phyloP scores from a whole-genome alignment of 1,284 basidiomycete species.

The Rhodotorula sp. region DNA sequence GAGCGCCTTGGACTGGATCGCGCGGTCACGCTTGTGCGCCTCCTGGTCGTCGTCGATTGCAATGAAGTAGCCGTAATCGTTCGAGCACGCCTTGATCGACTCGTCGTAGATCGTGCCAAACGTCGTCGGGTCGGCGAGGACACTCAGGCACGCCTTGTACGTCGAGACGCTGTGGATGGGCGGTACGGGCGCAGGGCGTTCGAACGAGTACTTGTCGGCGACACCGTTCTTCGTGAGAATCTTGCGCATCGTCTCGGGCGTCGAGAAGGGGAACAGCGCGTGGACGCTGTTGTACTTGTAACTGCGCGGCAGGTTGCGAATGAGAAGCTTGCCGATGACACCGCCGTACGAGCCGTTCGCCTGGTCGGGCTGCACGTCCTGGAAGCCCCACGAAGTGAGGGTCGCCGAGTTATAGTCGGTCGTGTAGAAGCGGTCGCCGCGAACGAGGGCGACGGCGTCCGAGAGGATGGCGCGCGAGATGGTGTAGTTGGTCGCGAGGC shows the following conservation, averaged over 20 bases:
- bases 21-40: conserved; percentile 23
- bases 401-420: conserved; percentile 76
- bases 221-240: conserved; percentile 56
- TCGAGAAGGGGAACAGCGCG: conserved; percentile 83
- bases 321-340: conserved; percentile 58
- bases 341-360: conserved; percentile 52
- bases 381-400: conserved; percentile 57
- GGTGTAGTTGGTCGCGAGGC: conserved; percentile 57
- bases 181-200: conserved; percentile 13
- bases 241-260: conserved; percentile 53
- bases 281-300: conserved; percentile 71
- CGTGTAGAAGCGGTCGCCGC: conserved; percentile 63
- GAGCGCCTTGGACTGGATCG: conserved; percentile 17
- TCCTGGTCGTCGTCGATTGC: conserved; percentile 19
- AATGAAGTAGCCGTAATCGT: conserved; percentile 22
- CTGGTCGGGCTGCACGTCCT: conserved; percentile 36
- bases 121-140: conserved; percentile 15
- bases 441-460: conserved; percentile 79
- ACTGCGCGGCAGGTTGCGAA: conserved; percentile 69
- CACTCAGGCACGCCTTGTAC: conserved; percentile 4
- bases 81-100: conserved; percentile 23
- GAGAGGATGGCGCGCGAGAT: conserved; percentile 81
- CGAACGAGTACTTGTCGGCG: conserved; percentile 34
- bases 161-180: conserved; percentile 14
- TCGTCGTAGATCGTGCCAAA: conserved; percentile 27